Base-by-base conservation (phyloP, 2,329 filamentous ascomycete genomes). In the Aspergillus puulaauensis region DNA sequence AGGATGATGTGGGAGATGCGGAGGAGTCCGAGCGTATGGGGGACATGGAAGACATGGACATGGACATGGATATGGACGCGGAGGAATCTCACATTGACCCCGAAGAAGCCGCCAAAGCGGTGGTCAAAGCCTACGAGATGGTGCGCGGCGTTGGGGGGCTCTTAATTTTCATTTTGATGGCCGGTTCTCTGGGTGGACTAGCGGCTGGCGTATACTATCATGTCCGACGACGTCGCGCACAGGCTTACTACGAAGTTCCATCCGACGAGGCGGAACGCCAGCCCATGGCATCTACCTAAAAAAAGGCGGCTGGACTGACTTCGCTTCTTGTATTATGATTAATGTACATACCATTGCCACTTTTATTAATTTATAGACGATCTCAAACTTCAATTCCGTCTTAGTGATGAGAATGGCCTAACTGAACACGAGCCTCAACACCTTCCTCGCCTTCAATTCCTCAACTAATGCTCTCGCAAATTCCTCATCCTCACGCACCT, bases 51-150 rank as follows among this genome's bases (percentile, higher is more conserved):
- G 35, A 37, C 14, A 37, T 7, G n/a, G 12, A 48, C 9, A 45
- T 40, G 33, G 27, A 62, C 19, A 41, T 48, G 27, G 56, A 54
- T 3, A 44, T 53, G 39, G 54, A 56, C 9, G 52, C 55, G 17
- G 54, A 54, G 27, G 31, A 44, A 5, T 50, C 53, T 4, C 37
- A 58, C 21, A 21, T 47, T 19, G 56, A 63, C 37, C 51, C 57
- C 31, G 64, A 71, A 47, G 65, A 69, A 47, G 66, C 67, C 12
- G 68, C 70, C 56, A 66, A 68, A 47, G 59, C 67, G 3, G 64
- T 68, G 24, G 64, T 61, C 57, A 66, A 66, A 58, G 71, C 71
- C 8, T 71, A 68, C 56, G 68, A 73, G 14, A 57, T 73, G 23
- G 64, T 73, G 21, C 68, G 64, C 44, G 67, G 66, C 14, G 58